A percentile compares a stretch with the other conserved stretches of the same genome.
Conservation (phyloP, 495 filamentous ascomycete genomes). For the Penicillium longicatenatum region DNA sequence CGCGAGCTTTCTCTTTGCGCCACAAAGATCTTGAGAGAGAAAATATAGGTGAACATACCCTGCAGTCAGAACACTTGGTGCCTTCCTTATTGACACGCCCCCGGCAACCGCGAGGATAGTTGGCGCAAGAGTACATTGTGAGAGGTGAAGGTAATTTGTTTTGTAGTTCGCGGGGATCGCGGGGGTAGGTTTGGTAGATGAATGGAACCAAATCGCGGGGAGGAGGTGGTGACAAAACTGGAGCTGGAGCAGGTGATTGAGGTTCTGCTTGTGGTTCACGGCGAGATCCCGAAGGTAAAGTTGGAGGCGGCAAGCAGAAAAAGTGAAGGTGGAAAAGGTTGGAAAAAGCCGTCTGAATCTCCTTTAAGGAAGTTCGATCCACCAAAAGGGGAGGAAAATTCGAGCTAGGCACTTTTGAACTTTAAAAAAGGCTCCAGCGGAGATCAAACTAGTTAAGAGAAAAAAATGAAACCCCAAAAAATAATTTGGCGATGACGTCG, state of each 20-base stretch:
- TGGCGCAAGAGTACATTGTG: constrained; percentile 50
- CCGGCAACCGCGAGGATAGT: constrained; percentile 53
- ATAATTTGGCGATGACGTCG: constrained; percentile 17
- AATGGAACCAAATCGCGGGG: constrained; percentile 3
- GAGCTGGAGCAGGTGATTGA: not conserved
- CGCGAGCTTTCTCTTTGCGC: not conserved
- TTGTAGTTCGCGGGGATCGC: constrained; percentile 6
- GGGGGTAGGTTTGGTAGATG: constrained; percentile 1
- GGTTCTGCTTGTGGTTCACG: not conserved
- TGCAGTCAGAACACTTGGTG: constrained; percentile 49
- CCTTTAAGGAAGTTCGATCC: constrained; percentile 14
- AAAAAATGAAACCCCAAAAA: not conserved
- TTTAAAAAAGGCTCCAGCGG: constrained; percentile 9
- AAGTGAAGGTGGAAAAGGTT: constrained; percentile 3
- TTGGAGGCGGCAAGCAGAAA: constrained; percentile 1
- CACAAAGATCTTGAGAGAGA: not conserved
- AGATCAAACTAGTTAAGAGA: constrained; percentile 3
- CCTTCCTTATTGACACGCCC: constrained; percentile 48
- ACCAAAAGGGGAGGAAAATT: constrained; percentile 13
- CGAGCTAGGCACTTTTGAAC: constrained; percentile 14
- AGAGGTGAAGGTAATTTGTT: not conserved
- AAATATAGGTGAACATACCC: constrained; percentile 38
- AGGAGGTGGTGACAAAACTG: not conserved
- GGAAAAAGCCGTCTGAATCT: constrained; percentile 6
- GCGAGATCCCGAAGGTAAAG: not conserved